Percentiles rank a stretch among this genome's conserved stretches.
Conservation (phyloP, 2,329 filamentous ascomycete genomes). For the Metarhizium robertsii region DNA sequence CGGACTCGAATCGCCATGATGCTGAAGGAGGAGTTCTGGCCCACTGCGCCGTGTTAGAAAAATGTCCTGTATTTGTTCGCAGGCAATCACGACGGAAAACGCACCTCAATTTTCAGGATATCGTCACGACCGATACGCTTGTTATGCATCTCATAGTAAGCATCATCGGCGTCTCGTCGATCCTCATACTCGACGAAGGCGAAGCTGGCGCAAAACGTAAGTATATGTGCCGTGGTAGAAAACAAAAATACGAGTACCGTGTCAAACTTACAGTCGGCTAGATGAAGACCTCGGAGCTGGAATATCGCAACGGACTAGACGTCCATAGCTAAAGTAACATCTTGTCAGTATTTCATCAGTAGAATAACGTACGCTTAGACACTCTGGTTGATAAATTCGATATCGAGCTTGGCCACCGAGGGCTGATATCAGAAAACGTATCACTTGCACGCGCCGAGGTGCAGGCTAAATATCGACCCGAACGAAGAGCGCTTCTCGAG, state of each 20-base stretch:
- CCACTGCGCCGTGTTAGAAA: constrained; percentile 55
- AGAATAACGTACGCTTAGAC: constrained; percentile 3
- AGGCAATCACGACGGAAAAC: constrained; percentile 13
- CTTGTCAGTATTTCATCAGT: constrained; percentile 20
- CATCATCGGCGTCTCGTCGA: constrained; percentile 94
- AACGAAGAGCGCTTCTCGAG: constrained; percentile 16
- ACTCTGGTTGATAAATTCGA: not conserved
- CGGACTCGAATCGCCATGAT: constrained; percentile 96
- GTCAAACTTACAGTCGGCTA: constrained; percentile 76
- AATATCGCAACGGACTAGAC: constrained; percentile 96
- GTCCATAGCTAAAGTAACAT: constrained; percentile 65
- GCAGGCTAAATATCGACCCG: constrained; percentile 15
- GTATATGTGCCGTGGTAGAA: not conserved
- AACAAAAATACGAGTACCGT: not conserved
- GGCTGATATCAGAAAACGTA: constrained; percentile 6
- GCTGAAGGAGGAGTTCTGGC: constrained; percentile 95
- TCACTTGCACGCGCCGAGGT: constrained; percentile 11
- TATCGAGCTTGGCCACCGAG: constrained; percentile 1
- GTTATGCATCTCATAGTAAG: constrained; percentile 99
- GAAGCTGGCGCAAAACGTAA: constrained; percentile 47
- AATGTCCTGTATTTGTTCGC: too few relatives aligned
- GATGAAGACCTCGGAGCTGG: constrained; percentile 89
- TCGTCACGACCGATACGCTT: constrained; percentile 96
- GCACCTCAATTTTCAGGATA: constrained; percentile 92
- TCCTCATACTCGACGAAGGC: constrained; percentile 99